A percentile compares a stretch with the other conserved stretches of the same genome.
Evolutionary conservation across 768 basidiomycete species (phyloP).

Genomic region (Clitopilus passeckerianus): DNA sequence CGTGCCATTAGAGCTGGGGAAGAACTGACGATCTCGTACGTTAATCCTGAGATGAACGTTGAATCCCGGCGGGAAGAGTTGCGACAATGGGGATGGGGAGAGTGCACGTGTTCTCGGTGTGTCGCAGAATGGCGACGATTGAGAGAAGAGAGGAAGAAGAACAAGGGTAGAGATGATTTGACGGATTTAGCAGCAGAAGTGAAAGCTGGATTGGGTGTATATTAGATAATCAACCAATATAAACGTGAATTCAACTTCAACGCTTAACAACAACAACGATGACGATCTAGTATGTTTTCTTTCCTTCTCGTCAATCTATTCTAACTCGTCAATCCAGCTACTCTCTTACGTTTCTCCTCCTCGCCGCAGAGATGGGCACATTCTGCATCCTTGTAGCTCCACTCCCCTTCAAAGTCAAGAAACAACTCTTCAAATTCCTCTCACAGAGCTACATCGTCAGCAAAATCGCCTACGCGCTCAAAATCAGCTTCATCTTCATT

Average conservation of each 20-base stretch:
- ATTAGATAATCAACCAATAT: constrained; percentile 14
- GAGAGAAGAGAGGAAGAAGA: constrained; percentile 11
- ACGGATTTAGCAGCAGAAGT: constrained; percentile 55
- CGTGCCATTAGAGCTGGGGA: constrained; percentile 60
- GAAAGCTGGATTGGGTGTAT: constrained; percentile 60
- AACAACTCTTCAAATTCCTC: constrained; percentile 68
- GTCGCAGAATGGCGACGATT: constrained; percentile 41
- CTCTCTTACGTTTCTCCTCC: constrained; percentile 70
- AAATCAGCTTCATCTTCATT: constrained; percentile 92
- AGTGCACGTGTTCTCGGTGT: constrained; percentile 68
- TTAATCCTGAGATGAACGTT: constrained; percentile 55
- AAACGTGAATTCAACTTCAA: background rate
- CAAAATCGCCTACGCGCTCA: constrained; percentile 86
- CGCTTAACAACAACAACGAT: constrained; percentile 18
- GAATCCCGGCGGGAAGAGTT: constrained; percentile 47
- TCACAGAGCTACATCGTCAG: constrained; percentile 67
- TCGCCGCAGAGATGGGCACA: constrained; percentile 56
- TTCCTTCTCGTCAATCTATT: background rate
- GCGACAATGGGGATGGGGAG: constrained; percentile 71
- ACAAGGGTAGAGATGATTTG: constrained; percentile 22
- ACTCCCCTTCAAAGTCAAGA: constrained; percentile 72
- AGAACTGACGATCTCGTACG: constrained; percentile 77
- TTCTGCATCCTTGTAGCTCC: constrained; percentile 84
- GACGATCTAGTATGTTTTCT: constrained; percentile 40
- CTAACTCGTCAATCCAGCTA: constrained; percentile 49